Evolutionary conservation across 805 yeast genomes (phyloP).

Genomic region (Candida michaelii): DNA sequence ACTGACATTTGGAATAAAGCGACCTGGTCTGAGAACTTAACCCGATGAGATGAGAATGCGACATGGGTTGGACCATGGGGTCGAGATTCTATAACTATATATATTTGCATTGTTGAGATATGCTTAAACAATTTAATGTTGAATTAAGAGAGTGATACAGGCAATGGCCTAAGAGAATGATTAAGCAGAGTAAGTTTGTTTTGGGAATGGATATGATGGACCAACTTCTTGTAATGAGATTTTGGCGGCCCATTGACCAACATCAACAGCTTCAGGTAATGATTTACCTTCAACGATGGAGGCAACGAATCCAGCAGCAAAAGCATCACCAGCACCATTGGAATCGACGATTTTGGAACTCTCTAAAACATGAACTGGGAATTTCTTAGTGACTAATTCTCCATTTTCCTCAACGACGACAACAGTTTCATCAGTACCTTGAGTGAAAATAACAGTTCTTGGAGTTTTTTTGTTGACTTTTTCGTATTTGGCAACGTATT

Average conservation of each 20-base stretch:
- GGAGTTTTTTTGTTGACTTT: constrained; percentile 65
- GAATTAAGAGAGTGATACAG: constrained; percentile 2
- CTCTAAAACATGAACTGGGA: constrained; percentile 72
- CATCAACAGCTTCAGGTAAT: constrained; percentile 61
- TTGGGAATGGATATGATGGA: constrained; percentile 87
- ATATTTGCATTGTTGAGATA: constrained; percentile 7
- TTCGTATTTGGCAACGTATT: constrained; percentile 74
- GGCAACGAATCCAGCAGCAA: constrained; percentile 94
- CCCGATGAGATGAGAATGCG: constrained; percentile 1
- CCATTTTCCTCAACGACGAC: constrained; percentile 58
- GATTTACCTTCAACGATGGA: constrained; percentile 75
- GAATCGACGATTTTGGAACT: constrained; percentile 77
- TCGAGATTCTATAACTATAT: background rate
- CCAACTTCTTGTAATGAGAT: constrained; percentile 91
- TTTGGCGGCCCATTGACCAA: constrained; percentile 97
- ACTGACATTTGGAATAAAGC: constrained; percentile 41
- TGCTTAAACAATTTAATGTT: constrained; percentile 7
- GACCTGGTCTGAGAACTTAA: background rate
- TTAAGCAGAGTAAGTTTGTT: constrained; percentile 45
- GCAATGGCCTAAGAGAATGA: too few relatives aligned
- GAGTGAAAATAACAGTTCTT: constrained; percentile 92
- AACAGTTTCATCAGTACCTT: constrained; percentile 90
- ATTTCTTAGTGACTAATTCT: constrained; percentile 48
- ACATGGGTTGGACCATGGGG: constrained; percentile 7
- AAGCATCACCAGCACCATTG: constrained; percentile 99